Percentiles rank a stretch among this genome's conserved stretches.
phyloP scores from a whole-genome alignment of 73 alveolate species.

The Paramecium sexaurelia region DNA sequence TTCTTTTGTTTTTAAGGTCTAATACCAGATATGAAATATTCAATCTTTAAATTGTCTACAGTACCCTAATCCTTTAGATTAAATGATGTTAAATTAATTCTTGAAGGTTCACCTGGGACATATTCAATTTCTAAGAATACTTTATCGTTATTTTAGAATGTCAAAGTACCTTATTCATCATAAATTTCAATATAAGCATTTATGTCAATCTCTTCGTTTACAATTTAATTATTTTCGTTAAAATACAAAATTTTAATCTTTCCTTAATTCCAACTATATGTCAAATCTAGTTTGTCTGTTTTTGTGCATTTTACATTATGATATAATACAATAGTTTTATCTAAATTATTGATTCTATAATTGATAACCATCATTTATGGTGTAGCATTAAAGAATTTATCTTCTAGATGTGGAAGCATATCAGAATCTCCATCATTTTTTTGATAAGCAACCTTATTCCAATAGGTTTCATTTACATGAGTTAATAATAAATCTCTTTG shows the following conservation, averaged over 20 bases:
- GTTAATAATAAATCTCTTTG: neutral
- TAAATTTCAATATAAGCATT: constrained; percentile 5
- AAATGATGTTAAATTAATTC: neutral
- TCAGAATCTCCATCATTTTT: constrained; percentile 45
- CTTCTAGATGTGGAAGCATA: constrained; percentile 23
- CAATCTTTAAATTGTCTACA: neutral
- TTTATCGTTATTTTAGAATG: neutral
- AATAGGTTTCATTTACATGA: neutral
- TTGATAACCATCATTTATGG: constrained; percentile 12
- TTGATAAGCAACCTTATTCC: neutral
- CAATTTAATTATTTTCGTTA: neutral
- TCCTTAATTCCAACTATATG: neutral
- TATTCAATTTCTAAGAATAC: constrained; percentile 30
- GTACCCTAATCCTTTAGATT: neutral
- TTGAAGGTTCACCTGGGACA: constrained; percentile 23
- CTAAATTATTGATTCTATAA: neutral
- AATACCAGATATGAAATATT: neutral
- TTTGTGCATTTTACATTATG: neutral
- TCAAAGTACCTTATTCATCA: constrained; percentile 42
- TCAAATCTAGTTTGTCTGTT: neutral
- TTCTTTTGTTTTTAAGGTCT: neutral
- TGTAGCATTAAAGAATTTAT: neutral
- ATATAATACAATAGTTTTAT: neutral
- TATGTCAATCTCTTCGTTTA: neutral
- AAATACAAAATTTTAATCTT: neutral